Conservation (phyloP, 2,329 filamentous ascomycete species). For the Didymella lethalis region DNA sequence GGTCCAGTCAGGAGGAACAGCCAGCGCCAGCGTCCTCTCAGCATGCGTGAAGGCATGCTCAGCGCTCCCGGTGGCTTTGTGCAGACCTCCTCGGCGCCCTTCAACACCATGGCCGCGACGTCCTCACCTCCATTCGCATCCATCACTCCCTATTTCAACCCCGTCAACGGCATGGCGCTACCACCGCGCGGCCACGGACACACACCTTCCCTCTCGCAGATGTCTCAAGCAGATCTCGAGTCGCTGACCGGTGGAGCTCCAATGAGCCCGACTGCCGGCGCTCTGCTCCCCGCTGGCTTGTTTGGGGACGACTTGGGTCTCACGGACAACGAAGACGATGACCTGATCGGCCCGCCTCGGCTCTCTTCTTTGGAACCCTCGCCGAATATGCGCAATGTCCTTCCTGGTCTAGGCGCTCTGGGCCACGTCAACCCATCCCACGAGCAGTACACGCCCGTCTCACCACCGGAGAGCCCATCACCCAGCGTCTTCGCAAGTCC, state of each 20-base stretch:
- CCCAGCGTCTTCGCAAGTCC: slow-evolving; percentile 59
- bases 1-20: slow-evolving; percentile 51
- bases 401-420: slow-evolving; percentile 54
- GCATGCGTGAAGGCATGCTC: slow-evolving; percentile 48
- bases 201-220: slow-evolving; percentile 60
- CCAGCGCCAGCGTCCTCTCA: slow-evolving; percentile 50
- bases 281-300: slow-evolving; percentile 74
- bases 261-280: slow-evolving; percentile 78
- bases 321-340: slow-evolving; percentile 44
- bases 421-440: slow-evolving; percentile 45
- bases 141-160: slow-evolving; percentile 62
- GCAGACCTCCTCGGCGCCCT: slow-evolving; percentile 51
- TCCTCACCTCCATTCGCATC: slow-evolving; percentile 62
- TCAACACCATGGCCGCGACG: slow-evolving; percentile 57
- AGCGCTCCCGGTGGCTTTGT: slow-evolving; percentile 46
- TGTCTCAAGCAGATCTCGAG: slow-evolving; percentile 70
- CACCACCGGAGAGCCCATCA: slow-evolving; percentile 52
- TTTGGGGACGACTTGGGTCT: slow-evolving; percentile 69
- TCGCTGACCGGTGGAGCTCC: slow-evolving; percentile 70
- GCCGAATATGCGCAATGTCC: slow-evolving; percentile 42
- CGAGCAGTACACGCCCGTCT: slow-evolving; percentile 55
- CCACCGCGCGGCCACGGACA: slow-evolving; percentile 39
- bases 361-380: slow-evolving; percentile 38
- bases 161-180: slow-evolving; percentile 69
- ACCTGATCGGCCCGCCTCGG: slow-evolving; percentile 40